Percentiles rank a stretch among this genome's conserved stretches.
phyloP scores from a whole-genome alignment of 257 asterid genomes.

The Lavandula angustifolia region DNA sequence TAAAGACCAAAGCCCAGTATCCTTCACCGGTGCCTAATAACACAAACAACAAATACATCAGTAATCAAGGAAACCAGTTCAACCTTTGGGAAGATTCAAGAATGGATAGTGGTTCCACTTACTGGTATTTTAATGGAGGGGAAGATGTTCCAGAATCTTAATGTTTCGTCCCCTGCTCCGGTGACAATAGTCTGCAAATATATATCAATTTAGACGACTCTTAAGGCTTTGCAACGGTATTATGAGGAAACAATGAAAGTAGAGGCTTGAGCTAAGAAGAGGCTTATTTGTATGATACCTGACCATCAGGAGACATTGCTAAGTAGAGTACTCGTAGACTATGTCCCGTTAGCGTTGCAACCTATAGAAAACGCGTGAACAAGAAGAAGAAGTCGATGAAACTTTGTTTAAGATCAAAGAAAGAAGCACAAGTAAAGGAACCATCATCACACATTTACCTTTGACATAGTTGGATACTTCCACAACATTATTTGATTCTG shows the following conservation, averaged over 20 bases:
- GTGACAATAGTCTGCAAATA: conserved; percentile 83
- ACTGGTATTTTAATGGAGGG: conserved; percentile 86
- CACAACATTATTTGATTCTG: conserved; percentile 98
- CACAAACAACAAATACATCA: not conserved
- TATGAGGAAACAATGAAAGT: no score
- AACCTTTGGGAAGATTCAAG: not conserved
- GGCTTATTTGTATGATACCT: conserved; percentile 45
- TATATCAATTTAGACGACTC: not conserved
- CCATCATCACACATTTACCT: conserved; percentile 41
- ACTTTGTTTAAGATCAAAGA: not conserved
- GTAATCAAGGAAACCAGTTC: not conserved
- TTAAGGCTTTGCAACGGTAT: not conserved
- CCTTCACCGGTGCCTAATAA: conserved; percentile 70
- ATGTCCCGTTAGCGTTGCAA: conserved; percentile 93
- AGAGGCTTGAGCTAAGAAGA: no score
- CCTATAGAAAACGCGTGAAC: conserved; percentile 40
- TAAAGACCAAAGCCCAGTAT: conserved; percentile 88
- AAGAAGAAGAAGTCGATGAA: not conserved
- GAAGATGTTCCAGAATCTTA: conserved; percentile 88
- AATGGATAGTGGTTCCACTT: conserved; percentile 27
- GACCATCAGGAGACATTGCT: conserved; percentile 98
- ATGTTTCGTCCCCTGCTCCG: conserved; percentile 97
- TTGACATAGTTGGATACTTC: conserved; percentile 93
- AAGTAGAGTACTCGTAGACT: conserved; percentile 84
- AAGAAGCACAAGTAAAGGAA: not conserved